Evolutionary conservation across 495 filamentous ascomycete species (phyloP).

Genomic region (Penicillium coffeae): DNA sequence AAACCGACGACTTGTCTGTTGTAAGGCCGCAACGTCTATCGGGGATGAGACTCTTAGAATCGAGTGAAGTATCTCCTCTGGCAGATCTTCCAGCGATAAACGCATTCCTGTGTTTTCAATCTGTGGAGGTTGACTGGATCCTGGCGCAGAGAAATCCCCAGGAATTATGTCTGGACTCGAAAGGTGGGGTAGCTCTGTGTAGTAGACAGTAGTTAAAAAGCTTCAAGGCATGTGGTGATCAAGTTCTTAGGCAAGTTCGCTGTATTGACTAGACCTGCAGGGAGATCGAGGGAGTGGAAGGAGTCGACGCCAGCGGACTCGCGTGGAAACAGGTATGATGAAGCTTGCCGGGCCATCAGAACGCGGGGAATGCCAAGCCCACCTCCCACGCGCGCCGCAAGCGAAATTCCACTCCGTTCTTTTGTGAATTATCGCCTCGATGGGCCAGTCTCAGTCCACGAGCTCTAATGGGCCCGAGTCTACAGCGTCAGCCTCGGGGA

Average conservation of each 20-base stretch:
- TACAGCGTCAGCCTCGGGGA: slow-evolving; percentile 14
- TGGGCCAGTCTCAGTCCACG: slow-evolving; percentile 81
- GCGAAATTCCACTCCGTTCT: not conserved
- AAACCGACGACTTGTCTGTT: slow-evolving; percentile 61
- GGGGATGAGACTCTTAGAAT: slow-evolving; percentile 62
- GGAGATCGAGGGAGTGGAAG: not conserved
- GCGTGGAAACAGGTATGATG: not conserved
- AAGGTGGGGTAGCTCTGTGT: not conserved
- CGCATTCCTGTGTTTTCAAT: slow-evolving; percentile 30
- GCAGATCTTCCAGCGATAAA: slow-evolving; percentile 47
- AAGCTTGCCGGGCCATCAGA: not conserved
- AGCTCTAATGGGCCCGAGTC: slow-evolving; percentile 27
- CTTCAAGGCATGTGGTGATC: too few species aligned
- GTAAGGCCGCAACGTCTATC: slow-evolving; percentile 39
- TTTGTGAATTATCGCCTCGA: slow-evolving; percentile 26
- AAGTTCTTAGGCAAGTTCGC: too few species aligned
- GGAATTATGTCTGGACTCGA: too few species aligned
- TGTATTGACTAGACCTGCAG: not conserved
- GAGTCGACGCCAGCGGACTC: not conserved
- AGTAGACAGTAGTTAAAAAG: too few species aligned
- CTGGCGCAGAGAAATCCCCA: too few species aligned
- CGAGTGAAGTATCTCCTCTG: slow-evolving; percentile 71
- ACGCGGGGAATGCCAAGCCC: not conserved
- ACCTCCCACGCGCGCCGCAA: not conserved
- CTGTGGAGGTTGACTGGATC: too few species aligned